Evolutionary conservation across 1,284 basidiomycete species (phyloP), one percentile per base, ranked within the genome.

Genomic region (Austroboletus rostrupii): DNA sequence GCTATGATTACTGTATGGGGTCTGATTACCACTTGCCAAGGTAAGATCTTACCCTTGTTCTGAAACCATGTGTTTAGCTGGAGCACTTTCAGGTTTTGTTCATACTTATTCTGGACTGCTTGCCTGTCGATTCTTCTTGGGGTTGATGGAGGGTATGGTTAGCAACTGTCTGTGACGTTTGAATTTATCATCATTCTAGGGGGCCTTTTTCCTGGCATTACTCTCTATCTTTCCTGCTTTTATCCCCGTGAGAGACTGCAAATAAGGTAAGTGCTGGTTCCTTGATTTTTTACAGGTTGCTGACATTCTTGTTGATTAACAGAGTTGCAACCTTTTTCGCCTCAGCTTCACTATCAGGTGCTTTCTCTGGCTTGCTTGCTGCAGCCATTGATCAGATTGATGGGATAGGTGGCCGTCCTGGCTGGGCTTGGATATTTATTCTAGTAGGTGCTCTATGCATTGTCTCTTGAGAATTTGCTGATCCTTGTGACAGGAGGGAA

Each of bases 371-470:
- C 11, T 66, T 86, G 12, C 71, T 86, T 4, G 82, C 79, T 0
- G 78, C 76, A 28, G 79, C 73, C 1, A 83, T 85, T 48, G 67
- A 74, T 33, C 64, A 78, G 35, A 77, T 84, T 70, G 58, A 79
- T 31, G 77, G 76, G 14, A 66, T 76, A 10, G 71, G 73, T 0
- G 66, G 72, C 11, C 71, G 70, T 14, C 69, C 71, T 0, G 77
- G 76, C 0, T 81, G 80, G 81, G 69, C 76, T 17, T 87, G 84
- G 84, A 85, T 88, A 53, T 84, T 83, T 61, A 80, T 83, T 55
- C 55, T 83, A 43, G 80, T 69, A 53, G 10, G 65, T 50, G 11
- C 6, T 11, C 2, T 19, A n/a, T 20, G 20, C 26, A 33, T 13
- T 32, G 0, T 19, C 33, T 53, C 47, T 19, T 3, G 14, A 7